Evolutionary conservation across 148 eudicot genomes (phyloP).

Genomic region (Cornus controversa): DNA sequence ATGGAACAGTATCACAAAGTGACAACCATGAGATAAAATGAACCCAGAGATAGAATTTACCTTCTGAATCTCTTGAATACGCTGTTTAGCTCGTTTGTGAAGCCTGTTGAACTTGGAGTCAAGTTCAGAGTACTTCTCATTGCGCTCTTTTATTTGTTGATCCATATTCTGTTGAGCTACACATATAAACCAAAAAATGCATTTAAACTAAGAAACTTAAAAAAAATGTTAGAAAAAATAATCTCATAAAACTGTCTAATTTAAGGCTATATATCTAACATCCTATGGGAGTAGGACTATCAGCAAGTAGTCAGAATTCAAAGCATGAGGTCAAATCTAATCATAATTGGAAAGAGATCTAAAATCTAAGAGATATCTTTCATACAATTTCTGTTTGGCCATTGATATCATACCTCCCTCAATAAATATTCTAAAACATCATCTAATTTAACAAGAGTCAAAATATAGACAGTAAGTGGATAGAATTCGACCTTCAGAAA

Average conservation of each 20-base stretch:
- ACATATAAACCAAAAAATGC: slow-evolving; percentile 20
- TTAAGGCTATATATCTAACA: neutral
- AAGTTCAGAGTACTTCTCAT: slow-evolving; percentile 86
- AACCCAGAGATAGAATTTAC: slow-evolving; percentile 38
- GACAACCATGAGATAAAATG: neutral
- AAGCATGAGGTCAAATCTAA: neutral
- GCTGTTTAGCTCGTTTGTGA: slow-evolving; percentile 96
- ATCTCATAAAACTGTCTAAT: neutral
- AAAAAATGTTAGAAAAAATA: neutral
- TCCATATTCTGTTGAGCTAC: slow-evolving; percentile 89
- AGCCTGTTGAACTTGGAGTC: slow-evolving; percentile 92
- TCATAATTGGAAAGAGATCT: too few species aligned
- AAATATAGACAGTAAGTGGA: neutral
- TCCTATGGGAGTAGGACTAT: neutral
- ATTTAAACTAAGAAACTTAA: slow-evolving; percentile 13
- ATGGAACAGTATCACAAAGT: slow-evolving; percentile 10
- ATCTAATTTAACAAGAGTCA: neutral
- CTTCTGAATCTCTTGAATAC: slow-evolving; percentile 97
- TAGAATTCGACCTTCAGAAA: slow-evolving; percentile 52
- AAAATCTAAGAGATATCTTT: too few species aligned
- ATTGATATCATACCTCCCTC: neutral
- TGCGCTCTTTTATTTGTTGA: slow-evolving; percentile 88
- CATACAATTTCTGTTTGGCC: neutral
- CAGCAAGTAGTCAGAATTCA: neutral
- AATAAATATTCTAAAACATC: neutral